These are phyloP conservation scores for Sphaerobolus stellatus DNA, from an alignment of 1,284 basidiomycete species.

Conservation along the genomic window DNA sequence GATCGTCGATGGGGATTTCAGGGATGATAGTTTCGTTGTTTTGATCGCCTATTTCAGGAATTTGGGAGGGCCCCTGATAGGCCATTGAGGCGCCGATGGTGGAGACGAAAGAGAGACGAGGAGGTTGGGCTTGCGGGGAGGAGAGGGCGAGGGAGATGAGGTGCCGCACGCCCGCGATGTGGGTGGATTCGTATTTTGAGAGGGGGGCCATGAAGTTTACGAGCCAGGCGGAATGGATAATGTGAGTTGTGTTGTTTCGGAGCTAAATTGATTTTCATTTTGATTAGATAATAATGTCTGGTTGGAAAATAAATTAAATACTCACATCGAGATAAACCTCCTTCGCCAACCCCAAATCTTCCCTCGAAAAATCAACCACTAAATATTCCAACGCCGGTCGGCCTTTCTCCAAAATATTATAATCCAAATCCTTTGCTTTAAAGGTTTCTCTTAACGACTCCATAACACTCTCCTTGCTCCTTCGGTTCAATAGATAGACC, in stretches of 20 bases:
- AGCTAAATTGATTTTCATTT: conserved; percentile 21
- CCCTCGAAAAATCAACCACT: background rate
- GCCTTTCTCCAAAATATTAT: background rate
- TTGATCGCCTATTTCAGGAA: background rate
- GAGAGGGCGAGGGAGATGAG: conserved; percentile 16
- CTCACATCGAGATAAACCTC: background rate
- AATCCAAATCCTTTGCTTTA: background rate
- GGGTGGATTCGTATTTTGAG: conserved; percentile 34
- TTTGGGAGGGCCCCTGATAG: conserved; percentile 4
- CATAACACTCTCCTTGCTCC: background rate
- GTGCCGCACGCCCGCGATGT: conserved; percentile 23
- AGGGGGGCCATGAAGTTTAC: conserved; percentile 39
- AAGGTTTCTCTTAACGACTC: background rate
- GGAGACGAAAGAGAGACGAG: conserved; percentile 18
- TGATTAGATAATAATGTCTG: background rate
- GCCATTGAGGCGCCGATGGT: conserved; percentile 12
- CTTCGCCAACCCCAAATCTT: background rate
- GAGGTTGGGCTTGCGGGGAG: background rate
- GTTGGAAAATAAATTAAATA: background rate
- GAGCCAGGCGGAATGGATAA: conserved; percentile 42
- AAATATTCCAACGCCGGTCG: background rate
- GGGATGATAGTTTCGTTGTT: conserved; percentile 13
- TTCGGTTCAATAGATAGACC: background rate
- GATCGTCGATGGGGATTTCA: conserved; percentile 16
- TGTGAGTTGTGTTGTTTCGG: conserved; percentile 28